Conservation (phyloP, 1,139 yeast species). For the Kodamaea suecica region DNA sequence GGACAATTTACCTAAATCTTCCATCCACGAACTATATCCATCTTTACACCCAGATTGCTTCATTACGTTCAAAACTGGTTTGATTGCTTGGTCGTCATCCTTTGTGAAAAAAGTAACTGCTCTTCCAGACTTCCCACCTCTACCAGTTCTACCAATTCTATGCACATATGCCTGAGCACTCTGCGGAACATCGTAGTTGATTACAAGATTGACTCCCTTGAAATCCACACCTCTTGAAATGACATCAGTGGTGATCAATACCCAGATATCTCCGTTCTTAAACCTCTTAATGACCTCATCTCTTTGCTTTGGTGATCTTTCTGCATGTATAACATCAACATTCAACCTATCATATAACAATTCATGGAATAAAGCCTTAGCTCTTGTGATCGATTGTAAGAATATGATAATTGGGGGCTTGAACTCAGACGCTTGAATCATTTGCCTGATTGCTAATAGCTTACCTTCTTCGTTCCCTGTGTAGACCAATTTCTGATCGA, state of each 20-base stretch:
- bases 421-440: constrained; percentile 80
- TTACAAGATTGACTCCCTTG: constrained; percentile 90
- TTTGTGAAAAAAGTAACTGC: constrained; percentile 94
- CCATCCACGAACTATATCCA: constrained; percentile 79
- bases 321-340: constrained; percentile 96
- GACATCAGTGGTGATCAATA: constrained; percentile 93
- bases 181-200: constrained; percentile 95
- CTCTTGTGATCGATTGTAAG: constrained; percentile 87
- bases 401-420: constrained; percentile 92
- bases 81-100: constrained; percentile 73
- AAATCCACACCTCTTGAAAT: constrained; percentile 96
- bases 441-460: constrained; percentile 82
- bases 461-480: constrained; percentile 97
- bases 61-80: constrained; percentile 90
- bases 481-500: constrained; percentile 79
- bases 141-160: constrained; percentile 97
- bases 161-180: constrained; percentile 95
- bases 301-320: constrained; percentile 86
- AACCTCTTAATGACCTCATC: constrained; percentile 81
- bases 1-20: constrained; percentile 63
- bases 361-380: constrained; percentile 93
- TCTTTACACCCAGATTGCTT: constrained; percentile 79
- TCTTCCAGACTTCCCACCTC: constrained; percentile 83
- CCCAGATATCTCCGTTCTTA: constrained; percentile 91
- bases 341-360: constrained; percentile 84